Base-by-base conservation (phyloP, 1,284 basidiomycete species). In the Cutaneotrichosporon sp. region DNA sequence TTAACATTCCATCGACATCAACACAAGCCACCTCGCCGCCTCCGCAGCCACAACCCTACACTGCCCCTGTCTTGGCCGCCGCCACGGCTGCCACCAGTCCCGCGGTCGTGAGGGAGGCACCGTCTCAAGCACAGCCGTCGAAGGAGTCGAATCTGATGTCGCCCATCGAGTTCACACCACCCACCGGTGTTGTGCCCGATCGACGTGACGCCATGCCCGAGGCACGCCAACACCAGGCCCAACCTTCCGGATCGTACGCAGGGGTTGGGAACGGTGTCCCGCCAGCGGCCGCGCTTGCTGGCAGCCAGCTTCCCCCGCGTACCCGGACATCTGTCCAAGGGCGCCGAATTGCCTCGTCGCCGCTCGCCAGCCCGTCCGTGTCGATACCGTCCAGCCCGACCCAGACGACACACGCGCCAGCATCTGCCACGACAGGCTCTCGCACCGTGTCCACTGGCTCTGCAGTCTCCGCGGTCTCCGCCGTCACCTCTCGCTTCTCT, bases 331-430 rank as follows among this genome's bases (percentile, higher is more conserved):
- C 66, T 1, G 25, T 14, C n/a, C 54, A 58, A 16, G 55, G 54
- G 4, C 64, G 65, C 22, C 62, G 64, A 13, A 59, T 60, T 14
- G 69, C 61, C 2, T 63, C 67, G 11, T 67, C 67, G 4, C 69
- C 67, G 4, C 54, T 70, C 7, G 63, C 66, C 6, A 70, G 67
- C 55, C 66, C 67, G n/a, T 42, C 49, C 25, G 47, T 57, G 34
- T 36, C 56, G 14, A 51, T 59, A 11, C 33, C 51, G 31, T 33
- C 51, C 3, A 58, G 56, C 38, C 47, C 47, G 6, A 47, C 49
- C 2, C 31, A 33, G 34, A 20, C 51, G 10, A 36, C 33, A 13
- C 49, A 31, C 27, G 11, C 51, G 16, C 52, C 38, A 14, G 51
- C 36, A 9, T 45, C 49, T 13, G 27, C 47, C 25, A 16, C 47